Evolutionary conservation across 225 moss, liverwort and hornwort species (phyloP).

Genomic region (Sphagnum contortum): DNA sequence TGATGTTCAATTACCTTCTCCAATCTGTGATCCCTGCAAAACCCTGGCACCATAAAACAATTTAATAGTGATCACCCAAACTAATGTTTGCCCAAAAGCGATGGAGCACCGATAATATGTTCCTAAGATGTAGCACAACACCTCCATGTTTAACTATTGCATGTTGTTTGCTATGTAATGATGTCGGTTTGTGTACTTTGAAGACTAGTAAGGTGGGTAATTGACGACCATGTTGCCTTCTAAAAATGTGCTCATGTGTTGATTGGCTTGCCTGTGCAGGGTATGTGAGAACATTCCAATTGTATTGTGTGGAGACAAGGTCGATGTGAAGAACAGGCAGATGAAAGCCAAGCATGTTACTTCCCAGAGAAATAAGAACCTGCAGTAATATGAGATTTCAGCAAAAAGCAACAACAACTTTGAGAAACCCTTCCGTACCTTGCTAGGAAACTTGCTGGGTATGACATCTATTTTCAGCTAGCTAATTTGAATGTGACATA

Average conservation of each 20-base stretch:
- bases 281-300: conserved; percentile 50
- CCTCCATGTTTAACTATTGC: too few species aligned
- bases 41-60: too few species aligned
- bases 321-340: conserved; percentile 54
- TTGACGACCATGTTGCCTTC: background rate
- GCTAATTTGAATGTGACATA: too few species aligned
- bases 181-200: too few species aligned
- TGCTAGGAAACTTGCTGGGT: conserved; percentile 51
- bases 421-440: conserved; percentile 50
- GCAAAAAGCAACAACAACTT: conserved; percentile 62
- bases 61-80: too few species aligned
- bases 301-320: conserved; percentile 49
- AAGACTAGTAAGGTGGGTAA: too few species aligned
- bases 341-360: conserved; percentile 55
- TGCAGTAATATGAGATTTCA: conserved; percentile 53
- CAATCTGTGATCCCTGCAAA: too few species aligned
- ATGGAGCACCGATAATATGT: too few species aligned
- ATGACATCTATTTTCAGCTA: background rate
- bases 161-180: too few species aligned
- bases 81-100: too few species aligned
- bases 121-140: background rate
- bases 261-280: conserved; percentile 7
- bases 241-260: too few species aligned
- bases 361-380: conserved; percentile 53
- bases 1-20: too few species aligned